Evolutionary conservation across 495 filamentous ascomycete genomes (phyloP), one percentile per base, ranked within the genome.

Genomic region (Margaritispora aquatica): DNA sequence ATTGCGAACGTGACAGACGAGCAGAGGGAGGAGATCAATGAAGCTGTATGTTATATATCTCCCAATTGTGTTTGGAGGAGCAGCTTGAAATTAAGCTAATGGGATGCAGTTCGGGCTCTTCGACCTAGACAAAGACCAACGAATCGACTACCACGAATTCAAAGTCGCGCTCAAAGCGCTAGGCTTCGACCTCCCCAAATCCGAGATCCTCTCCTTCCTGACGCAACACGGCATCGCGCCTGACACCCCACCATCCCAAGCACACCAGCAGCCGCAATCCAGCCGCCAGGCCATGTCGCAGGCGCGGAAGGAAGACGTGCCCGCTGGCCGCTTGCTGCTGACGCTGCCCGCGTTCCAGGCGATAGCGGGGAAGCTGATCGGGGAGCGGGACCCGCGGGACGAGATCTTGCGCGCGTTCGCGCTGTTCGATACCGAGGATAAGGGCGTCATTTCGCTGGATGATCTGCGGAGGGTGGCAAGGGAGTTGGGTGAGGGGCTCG

Each of bases 141-240:
- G 88, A 66, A 90, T 97, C 63, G 92, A 96, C 73, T 97, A 96
- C 83, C 92, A 96, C 73, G 93, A 97, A 73, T 89, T 97, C 70
- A 92, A 94, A 77, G 95, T 97, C 77, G 90, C 94, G 60, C 90
- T 97, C 70, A 94, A 95, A 75, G 93, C 93, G 7, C 85, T 97
- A 17, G 93, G 93, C 64, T 97, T 97, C 80, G 92, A 91, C 55
- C 81, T 91, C 46, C 82, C 88, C 26, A 95, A 95, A 74, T 71
- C 84, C 64, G 91, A 95, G 68, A 87, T 96, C 53, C 82, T 91
- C 65, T 71, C 75, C 49, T 80, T 92, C 58, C 82, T 96, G 17
- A 86, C 84, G 54, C 83, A 83, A 20, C 82, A 93, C 71, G 91
- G 89, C 51, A 78, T 83, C 0, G 79, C 84, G 15, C 70, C 70